phyloP scores from a whole-genome alignment of 2,329 filamentous ascomycete genomes.

The Diaporthe sp. region DNA sequence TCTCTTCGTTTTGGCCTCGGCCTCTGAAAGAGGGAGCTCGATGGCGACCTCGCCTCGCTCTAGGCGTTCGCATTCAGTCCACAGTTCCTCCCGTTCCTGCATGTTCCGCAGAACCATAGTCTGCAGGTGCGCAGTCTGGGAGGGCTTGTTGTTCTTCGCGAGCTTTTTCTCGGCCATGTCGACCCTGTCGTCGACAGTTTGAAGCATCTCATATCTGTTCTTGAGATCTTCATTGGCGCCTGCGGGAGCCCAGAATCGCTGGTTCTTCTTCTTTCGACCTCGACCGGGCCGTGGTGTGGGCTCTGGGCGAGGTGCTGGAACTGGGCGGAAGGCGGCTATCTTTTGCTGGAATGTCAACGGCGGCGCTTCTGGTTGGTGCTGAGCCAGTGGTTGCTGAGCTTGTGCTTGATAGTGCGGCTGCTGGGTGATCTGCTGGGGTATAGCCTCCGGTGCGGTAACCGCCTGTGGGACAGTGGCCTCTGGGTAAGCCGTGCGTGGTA shows the following conservation, averaged over 20 bases:
- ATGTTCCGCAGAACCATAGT: not conserved
- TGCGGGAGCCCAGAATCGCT: not conserved
- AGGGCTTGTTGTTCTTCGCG: not conserved
- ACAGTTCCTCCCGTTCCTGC: not conserved
- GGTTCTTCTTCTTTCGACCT: not conserved
- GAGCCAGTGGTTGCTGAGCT: no score
- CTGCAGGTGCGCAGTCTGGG: not conserved
- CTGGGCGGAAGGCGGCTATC: not conserved
- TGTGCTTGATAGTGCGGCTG: not conserved
- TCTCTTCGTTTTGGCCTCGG: not conserved
- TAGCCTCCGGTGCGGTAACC: not conserved
- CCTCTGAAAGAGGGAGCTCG: not conserved
- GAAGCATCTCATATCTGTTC: not conserved
- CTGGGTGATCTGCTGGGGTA: not conserved
- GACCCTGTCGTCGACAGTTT: not conserved
- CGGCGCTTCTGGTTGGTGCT: not conserved
- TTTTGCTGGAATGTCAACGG: not conserved
- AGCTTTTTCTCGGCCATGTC: not conserved
- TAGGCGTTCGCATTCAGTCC: not conserved
- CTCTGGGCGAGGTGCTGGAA: not conserved
- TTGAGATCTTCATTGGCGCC: not conserved
- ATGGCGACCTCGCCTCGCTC: fast-evolving
- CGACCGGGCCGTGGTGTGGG: not conserved
- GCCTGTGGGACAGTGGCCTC: not conserved
- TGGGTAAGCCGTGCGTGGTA: not conserved